A percentile compares a stretch with the other conserved stretches of the same genome.
These are phyloP conservation scores for Purshia tridentata DNA, from an alignment of 306 rosid species.

Conservation along the genomic window DNA sequence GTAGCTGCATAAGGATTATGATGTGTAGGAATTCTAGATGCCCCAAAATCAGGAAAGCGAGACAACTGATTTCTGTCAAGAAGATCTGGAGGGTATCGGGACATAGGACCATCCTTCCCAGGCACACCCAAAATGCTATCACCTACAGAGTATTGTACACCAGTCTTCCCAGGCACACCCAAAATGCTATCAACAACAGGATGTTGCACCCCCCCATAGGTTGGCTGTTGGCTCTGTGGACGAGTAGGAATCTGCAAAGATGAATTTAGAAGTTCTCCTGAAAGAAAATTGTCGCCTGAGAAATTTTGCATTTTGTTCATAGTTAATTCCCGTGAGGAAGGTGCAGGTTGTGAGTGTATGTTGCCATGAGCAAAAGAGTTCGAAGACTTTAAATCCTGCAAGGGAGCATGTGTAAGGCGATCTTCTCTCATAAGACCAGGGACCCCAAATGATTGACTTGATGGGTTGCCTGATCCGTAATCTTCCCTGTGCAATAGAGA, in stretches of 20 bases:
- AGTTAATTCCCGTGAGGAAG: conserved; percentile 46
- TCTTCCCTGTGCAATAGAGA: conserved; percentile 42
- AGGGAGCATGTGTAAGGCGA: conserved; percentile 36
- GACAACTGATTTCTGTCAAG: conserved; percentile 47
- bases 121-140: conserved; percentile 51
- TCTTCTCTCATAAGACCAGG: conserved; percentile 42
- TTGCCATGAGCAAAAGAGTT: conserved; percentile 43
- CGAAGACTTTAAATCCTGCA: conserved; percentile 44
- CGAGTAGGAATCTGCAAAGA: conserved; percentile 45
- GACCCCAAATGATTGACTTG: conserved; percentile 41
- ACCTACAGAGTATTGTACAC: conserved; percentile 44
- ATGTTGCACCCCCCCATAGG: conserved; percentile 42
- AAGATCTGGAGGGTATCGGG: conserved; percentile 54
- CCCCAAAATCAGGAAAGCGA: conserved; percentile 47
- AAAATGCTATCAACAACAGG: conserved; percentile 45
- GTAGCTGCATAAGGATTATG: conserved; percentile 85
- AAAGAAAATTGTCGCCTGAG: conserved; percentile 43
- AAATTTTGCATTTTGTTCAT: conserved; percentile 42
- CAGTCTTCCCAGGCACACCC: conserved; percentile 50
- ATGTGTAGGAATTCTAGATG: conserved; percentile 60
- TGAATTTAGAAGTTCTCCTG: conserved; percentile 46
- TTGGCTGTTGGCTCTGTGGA: conserved; percentile 54
- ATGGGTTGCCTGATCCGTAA: conserved; percentile 41
- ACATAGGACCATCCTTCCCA: conserved; percentile 39
- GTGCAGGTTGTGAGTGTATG: conserved; percentile 45